A percentile compares a stretch with the other conserved stretches of the same genome.
Conservation (phyloP, 345 rosid genomes). For the Sonneratia caseolaris region DNA sequence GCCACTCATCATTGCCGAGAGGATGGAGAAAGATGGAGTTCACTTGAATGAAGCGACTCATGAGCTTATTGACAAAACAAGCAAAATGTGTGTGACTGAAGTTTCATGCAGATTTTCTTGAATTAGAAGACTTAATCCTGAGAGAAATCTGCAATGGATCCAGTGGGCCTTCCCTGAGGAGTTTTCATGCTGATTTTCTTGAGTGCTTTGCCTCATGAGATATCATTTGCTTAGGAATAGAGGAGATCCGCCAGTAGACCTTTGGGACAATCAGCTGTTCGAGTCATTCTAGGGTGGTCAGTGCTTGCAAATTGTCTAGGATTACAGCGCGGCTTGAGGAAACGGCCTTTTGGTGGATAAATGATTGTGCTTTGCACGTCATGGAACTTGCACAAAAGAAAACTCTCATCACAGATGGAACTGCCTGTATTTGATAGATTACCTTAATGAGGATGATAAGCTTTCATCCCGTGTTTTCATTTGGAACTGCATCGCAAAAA, state of each 20-base stretch:
- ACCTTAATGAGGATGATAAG: too few relatives aligned
- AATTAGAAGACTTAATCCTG: not conserved
- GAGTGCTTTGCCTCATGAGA: not conserved
- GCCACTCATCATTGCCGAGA: slow-evolving; percentile 64
- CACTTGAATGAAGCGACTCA: slow-evolving; percentile 51
- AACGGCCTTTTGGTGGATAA: not conserved
- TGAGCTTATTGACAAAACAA: slow-evolving; percentile 46
- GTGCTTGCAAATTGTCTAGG: not conserved
- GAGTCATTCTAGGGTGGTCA: not conserved
- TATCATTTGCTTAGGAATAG: not conserved
- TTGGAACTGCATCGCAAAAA: too few relatives aligned
- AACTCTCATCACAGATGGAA: too few relatives aligned
- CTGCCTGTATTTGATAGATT: too few relatives aligned
- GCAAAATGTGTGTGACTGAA: slow-evolving; percentile 57
- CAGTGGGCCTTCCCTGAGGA: too few relatives aligned
- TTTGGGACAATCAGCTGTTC: not conserved
- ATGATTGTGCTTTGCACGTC: too few relatives aligned
- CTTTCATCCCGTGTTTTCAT: too few relatives aligned
- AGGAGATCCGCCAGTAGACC: too few relatives aligned
- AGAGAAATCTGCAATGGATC: not conserved
- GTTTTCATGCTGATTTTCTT: too few relatives aligned
- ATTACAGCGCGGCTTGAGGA: not conserved
- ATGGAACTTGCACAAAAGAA: too few relatives aligned
- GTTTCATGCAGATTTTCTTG: slow-evolving; percentile 30
- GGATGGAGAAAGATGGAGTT: slow-evolving; percentile 63